These are phyloP conservation scores for Pestalotiopsis sp. DNA, from an alignment of 2,329 filamentous ascomycete species.

Conservation along the genomic window DNA sequence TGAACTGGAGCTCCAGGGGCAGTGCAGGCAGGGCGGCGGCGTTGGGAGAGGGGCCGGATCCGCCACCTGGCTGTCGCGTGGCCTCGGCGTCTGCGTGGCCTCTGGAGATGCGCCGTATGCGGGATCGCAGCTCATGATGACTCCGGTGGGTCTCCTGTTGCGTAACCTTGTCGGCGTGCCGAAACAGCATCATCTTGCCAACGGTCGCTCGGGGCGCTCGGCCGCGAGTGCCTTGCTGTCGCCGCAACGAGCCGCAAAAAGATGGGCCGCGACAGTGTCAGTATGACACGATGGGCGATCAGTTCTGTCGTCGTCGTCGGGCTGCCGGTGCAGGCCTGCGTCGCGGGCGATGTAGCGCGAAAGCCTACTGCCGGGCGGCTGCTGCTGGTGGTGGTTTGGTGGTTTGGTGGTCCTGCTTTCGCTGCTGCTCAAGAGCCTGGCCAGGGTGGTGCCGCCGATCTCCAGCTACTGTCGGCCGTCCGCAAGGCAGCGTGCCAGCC, in stretches of 20 bases:
- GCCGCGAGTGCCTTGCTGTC: not conserved
- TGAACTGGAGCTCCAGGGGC: slow-evolving; percentile 30
- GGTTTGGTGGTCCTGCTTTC: not conserved
- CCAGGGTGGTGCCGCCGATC: slow-evolving; percentile 9
- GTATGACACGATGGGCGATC: not conserved
- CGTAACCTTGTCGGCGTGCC: not conserved
- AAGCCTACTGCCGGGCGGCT: not conserved
- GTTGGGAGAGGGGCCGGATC: not conserved
- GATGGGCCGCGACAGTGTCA: not conserved
- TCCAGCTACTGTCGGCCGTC: slow-evolving; percentile 10
- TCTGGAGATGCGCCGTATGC: slow-evolving; percentile 1
- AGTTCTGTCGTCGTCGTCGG: not conserved
- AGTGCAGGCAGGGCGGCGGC: slow-evolving; percentile 19
- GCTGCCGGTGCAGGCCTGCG: not conserved
- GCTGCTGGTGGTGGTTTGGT: no score
- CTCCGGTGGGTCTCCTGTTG: not conserved
- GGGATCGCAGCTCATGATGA: not conserved
- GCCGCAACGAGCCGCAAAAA: not conserved
- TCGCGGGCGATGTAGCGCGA: not conserved
- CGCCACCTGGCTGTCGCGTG: not conserved
- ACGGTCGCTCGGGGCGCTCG: not conserved
- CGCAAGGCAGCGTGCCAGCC: slow-evolving; percentile 2
- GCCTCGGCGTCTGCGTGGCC: not conserved
- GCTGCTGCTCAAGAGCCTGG: not conserved
- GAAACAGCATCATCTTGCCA: slow-evolving; percentile 1